Base-by-base conservation (phyloP, 2,329 filamentous ascomycete genomes). In the Tolypocladium pustulatum region DNA sequence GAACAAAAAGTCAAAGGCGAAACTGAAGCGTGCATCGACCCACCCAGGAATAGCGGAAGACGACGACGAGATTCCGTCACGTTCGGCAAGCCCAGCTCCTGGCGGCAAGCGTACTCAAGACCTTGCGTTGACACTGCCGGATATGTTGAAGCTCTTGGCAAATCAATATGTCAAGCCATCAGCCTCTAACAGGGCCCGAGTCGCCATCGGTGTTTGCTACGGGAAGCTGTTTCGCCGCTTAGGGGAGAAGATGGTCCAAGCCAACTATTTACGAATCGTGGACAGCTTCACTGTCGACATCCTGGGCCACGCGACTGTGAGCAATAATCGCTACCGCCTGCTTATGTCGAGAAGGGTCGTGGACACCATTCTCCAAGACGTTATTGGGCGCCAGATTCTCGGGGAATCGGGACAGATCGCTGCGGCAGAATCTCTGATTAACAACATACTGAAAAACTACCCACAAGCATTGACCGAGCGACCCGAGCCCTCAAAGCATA, bases 381-480 rank as follows among this genome's bases (percentile, higher is more conserved):
- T 94, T 9, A 81, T 97, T 62, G 91, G 91, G 10, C 82, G 82
- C 59, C 85, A 87, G 64, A 88, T 97, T 65, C 79, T 99, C 2
- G 91, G 91, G 15, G 93, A 99, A 72, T 90, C 89, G 17, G 92
- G 91, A 9, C 93, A 97, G 68, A 79, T 93, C 60, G 86, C 88
- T 65, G 91, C 90, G 34, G 90, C 91, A 8, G 90, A 86, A 66
- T 84, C 85, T 61, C 75, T 99, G 57, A 84, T 97, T 68, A 96
- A 96, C 69, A 87, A 91, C 59, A 81, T 97, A 53, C 79, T 99
- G 55, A 97, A 96, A 70, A 94, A 97, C 70, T 97, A 96, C 65
- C 93, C 94, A 0, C 91, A 96, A 70, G 87, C 88, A 6, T 75
- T 96, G 54, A 90, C 92, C 65, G 93, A 97, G 71, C 84, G 89